These are phyloP conservation scores for Hypholoma fasciculare DNA, from an alignment of 768 basidiomycete genomes.

Conservation along the genomic window DNA sequence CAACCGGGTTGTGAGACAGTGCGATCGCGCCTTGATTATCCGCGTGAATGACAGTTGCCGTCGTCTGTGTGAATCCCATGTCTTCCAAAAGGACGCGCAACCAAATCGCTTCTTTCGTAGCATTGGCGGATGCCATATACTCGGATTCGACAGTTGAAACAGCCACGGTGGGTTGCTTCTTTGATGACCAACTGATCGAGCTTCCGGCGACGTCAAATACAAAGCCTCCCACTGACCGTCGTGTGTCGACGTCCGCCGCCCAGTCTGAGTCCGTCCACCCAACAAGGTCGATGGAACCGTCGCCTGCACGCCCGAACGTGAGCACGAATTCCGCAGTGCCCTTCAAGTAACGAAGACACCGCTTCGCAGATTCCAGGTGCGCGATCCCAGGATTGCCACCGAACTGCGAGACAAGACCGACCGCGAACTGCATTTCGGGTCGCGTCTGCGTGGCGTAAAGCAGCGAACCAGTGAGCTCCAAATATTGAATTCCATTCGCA, in stretches of 20 bases:
- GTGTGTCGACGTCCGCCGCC: neutral
- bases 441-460: slow-evolving; percentile 4
- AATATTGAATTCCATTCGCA: slow-evolving; percentile 5
- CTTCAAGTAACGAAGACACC: neutral
- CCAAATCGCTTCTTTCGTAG: slow-evolving; percentile 21
- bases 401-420: slow-evolving; percentile 1
- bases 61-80: neutral
- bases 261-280: neutral
- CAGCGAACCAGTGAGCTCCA: slow-evolving; percentile 3
- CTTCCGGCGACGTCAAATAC: slow-evolving; percentile 2
- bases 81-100: slow-evolving; percentile 6
- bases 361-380: slow-evolving; percentile 3
- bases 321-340: neutral
- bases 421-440: slow-evolving; percentile 5
- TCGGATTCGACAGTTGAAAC: neutral
- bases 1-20: slow-evolving; percentile 22
- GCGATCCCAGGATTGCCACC: slow-evolving; percentile 5
- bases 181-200: neutral
- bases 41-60: neutral
- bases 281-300: neutral
- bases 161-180: neutral
- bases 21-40: slow-evolving; percentile 24
- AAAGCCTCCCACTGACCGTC: neutral
- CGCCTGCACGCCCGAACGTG: neutral
- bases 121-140: slow-evolving; percentile 2